Conservation (phyloP, 164 flowering plant genomes). For the Umbilicus rupestris region DNA sequence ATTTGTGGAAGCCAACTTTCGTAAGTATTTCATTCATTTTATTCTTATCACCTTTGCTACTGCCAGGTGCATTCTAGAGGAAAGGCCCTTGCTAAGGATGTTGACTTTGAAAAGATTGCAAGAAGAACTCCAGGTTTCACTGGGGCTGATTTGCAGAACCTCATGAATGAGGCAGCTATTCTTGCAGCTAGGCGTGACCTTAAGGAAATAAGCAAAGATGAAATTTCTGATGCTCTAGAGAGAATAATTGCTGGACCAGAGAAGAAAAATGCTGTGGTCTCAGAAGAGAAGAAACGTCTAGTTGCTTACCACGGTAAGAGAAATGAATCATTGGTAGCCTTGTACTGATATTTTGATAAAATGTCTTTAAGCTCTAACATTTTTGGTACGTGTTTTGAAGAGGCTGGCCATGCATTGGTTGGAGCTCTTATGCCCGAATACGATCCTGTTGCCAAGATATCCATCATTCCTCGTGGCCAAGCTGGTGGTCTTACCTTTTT, state of each 20-base stretch:
- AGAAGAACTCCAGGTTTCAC: slow-evolving; percentile 95
- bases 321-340: background rate
- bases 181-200: slow-evolving; percentile 94
- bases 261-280: slow-evolving; percentile 93
- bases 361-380: background rate
- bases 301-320: slow-evolving; percentile 88
- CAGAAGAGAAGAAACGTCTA: slow-evolving; percentile 85
- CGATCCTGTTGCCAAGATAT: slow-evolving; percentile 93
- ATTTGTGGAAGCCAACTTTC: too few relatives aligned
- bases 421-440: slow-evolving; percentile 97
- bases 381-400: slow-evolving; percentile 28
- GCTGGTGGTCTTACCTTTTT: slow-evolving; percentile 96
- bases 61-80: slow-evolving; percentile 89
- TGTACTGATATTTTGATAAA: background rate
- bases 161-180: slow-evolving; percentile 98
- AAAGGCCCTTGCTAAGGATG: slow-evolving; percentile 88
- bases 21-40: background rate
- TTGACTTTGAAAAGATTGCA: slow-evolving; percentile 83
- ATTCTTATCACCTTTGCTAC: background rate
- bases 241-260: slow-evolving; percentile 99
- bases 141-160: slow-evolving; percentile 88
- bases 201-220: slow-evolving; percentile 89
- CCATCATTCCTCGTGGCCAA: slow-evolving; percentile 98
- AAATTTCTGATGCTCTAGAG: slow-evolving; percentile 85
- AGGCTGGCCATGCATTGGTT: slow-evolving; percentile 96